phyloP scores from a whole-genome alignment of 2,329 filamentous ascomycete genomes.

The Aspergillus eucalypticola region DNA sequence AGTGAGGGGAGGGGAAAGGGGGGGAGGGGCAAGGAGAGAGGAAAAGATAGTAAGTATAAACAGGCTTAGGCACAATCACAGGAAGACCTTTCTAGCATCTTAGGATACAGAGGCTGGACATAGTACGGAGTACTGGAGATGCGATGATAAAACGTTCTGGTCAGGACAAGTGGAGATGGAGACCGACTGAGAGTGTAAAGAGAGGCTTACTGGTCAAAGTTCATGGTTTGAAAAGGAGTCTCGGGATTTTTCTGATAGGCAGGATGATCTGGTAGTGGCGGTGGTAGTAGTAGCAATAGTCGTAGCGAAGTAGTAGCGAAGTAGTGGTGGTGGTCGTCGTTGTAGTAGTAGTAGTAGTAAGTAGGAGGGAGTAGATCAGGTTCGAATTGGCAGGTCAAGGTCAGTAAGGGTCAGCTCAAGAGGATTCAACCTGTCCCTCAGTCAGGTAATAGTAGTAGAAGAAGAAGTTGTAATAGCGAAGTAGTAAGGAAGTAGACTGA shows the following conservation, averaged over 20 bases:
- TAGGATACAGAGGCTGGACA: slow-evolving; percentile 24
- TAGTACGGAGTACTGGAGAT: slow-evolving; percentile 25
- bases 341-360: neutral
- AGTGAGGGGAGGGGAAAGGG: neutral
- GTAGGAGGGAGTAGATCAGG: neutral
- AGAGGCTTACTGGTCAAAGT: slow-evolving; percentile 26
- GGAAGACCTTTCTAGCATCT: slow-evolving; percentile 22
- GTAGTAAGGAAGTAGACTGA: neutral
- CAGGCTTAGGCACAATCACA: slow-evolving; percentile 28
- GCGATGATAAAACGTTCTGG: slow-evolving; percentile 22
- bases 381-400: neutral
- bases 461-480: neutral
- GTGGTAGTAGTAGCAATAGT: neutral
- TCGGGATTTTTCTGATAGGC: slow-evolving; percentile 8
- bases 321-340: no score
- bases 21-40: slow-evolving; percentile 1
- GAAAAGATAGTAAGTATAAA: slow-evolving; percentile 22
- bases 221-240: slow-evolving; percentile 18
- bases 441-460: neutral
- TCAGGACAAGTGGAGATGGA: slow-evolving; percentile 21
- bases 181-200: slow-evolving; percentile 15
- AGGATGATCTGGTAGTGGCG: neutral
- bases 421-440: neutral
- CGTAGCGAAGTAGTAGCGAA: neutral
- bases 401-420: neutral